A percentile compares a stretch with the other conserved stretches of the same genome.
phyloP scores from a whole-genome alignment of 73 alveolate species.

The Blepharisma japonicum region DNA sequence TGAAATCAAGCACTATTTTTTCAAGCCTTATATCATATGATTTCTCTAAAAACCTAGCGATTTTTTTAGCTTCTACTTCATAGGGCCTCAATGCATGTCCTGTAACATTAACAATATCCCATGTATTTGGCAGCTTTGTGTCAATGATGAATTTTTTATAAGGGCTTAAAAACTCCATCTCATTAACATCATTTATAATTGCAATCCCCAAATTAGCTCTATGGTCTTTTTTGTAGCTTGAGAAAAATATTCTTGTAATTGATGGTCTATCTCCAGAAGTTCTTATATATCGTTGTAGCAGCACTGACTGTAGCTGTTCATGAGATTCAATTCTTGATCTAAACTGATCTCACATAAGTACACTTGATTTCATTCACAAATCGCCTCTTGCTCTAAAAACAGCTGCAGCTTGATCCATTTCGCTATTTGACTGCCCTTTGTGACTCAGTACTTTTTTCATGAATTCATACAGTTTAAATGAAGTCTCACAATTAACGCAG shows the following conservation, averaged over 20 bases:
- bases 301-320: not conserved
- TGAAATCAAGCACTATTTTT: not conserved
- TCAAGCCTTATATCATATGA: not conserved
- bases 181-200: not conserved
- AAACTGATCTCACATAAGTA: not conserved
- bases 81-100: not conserved
- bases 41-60: not conserved
- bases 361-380: not conserved
- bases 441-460: not conserved
- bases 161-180: not conserved
- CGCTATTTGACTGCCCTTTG: not conserved
- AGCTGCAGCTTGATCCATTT: not conserved
- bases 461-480: not conserved
- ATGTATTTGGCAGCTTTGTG: not conserved
- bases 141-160: not conserved
- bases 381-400: not conserved
- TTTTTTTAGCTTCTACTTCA: conserved; percentile 1
- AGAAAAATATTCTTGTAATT: not conserved
- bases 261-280: conserved; percentile 3
- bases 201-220: not conserved
- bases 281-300: not conserved
- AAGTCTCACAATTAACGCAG: not conserved
- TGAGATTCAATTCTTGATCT: not conserved
- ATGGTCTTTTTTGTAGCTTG: not conserved
- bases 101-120: not conserved